phyloP scores from a whole-genome alignment of 148 eudicot species.

The Euryodendron excelsum region DNA sequence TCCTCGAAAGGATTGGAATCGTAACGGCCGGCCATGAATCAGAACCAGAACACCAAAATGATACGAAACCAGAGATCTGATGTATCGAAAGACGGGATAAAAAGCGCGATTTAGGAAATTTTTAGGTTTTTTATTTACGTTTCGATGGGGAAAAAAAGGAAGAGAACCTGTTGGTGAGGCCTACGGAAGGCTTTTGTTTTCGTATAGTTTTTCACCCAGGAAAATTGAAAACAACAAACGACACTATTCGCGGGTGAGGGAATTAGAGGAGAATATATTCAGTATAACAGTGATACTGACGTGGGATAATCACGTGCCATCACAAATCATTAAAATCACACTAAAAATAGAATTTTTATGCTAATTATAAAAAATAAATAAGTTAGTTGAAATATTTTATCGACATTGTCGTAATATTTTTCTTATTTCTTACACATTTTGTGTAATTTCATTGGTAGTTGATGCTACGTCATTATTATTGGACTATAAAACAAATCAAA shows the following conservation, averaged over 20 bases:
- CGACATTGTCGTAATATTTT: too few species aligned
- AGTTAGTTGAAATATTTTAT: too few species aligned
- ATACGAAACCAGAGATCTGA: slow-evolving; percentile 12
- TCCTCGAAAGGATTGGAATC: slow-evolving; percentile 63
- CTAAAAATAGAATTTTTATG: too few species aligned
- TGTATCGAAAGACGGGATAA: neutral
- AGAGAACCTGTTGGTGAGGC: neutral
- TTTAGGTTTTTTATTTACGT: neutral
- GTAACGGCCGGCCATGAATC: slow-evolving; percentile 39
- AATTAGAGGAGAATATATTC: too few species aligned
- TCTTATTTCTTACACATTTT: too few species aligned
- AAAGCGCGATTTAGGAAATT: neutral
- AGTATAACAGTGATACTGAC: too few species aligned
- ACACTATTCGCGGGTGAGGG: neutral
- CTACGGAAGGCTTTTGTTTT: neutral
- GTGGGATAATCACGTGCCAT: too few species aligned
- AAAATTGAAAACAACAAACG: neutral
- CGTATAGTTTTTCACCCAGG: neutral
- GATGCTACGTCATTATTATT: too few species aligned
- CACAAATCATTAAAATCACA: too few species aligned
- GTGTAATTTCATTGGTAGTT: too few species aligned
- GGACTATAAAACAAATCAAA: too few species aligned
- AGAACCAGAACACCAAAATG: neutral
- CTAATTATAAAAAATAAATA: too few species aligned
- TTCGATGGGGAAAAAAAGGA: neutral